Evolutionary conservation across 805 yeast genomes (phyloP), one percentile per base, ranked within the genome.

Genomic region (Lipomyces yamadae): DNA sequence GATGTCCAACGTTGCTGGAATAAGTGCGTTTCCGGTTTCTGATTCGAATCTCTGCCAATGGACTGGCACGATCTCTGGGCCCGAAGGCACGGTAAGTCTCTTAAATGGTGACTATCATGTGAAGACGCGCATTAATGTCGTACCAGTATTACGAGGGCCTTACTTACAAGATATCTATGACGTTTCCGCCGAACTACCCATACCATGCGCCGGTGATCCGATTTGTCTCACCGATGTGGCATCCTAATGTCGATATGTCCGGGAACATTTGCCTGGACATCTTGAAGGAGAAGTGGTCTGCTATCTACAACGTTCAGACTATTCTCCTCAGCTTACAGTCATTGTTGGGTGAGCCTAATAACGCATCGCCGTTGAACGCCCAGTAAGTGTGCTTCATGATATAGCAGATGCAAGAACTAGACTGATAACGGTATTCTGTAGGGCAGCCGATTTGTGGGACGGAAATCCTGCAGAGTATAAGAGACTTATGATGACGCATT

Each of bases 251-350:
- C 67, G 88, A 86, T 71, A 83, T 84, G 80, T 78, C 83, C 62
- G 90, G 90, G n/a, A 82, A 85, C 68, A 87, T 87, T 66, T 87
- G 90, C 70, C 78, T 86, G 56, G 88, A 86, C 74, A 86, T 87
- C 62, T 79, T 87, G 74, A 86, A 86, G 74, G 88, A 86, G 61
- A 81, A 86, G 69, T 87, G 90, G 90, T 82, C 86, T 61, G 89
- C 87, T 1, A 83, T 85, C 8, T 85, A 85, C 76, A 85, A 85
- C 70, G 86, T 87, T 10, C 87, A 85, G 76, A 84, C 87, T 58
- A 83, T 86, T 62, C 78, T 86, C 72, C 78, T 87, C 63, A 84
- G 88, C 32, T 77, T 86, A 67, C 88, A 87, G 75, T 81, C 86
- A 32, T 78, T 86, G 75, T 80, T 87, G 69, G 88, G 85, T 33